These are phyloP conservation scores for Chloropicon primus DNA, from an alignment of 139 green algal species.

Conservation along the genomic window DNA sequence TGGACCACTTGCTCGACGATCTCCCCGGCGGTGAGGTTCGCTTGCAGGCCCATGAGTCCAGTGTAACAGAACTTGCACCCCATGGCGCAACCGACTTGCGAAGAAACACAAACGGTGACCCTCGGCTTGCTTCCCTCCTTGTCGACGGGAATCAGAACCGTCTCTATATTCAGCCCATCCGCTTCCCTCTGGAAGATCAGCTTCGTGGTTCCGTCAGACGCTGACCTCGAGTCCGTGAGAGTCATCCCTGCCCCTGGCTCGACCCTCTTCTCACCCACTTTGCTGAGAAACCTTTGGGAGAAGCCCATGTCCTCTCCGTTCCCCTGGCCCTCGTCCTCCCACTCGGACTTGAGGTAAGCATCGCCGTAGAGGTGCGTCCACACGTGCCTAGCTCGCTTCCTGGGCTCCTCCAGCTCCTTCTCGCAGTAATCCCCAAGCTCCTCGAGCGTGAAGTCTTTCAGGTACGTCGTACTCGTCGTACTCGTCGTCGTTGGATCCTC, in stretches of 20 bases:
- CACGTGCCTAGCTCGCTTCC: constrained; percentile 1
- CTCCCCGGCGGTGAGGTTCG: constrained; percentile 22
- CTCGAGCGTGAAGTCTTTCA: constrained; percentile 1
- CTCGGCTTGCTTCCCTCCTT: background rate
- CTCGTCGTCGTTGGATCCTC: too few relatives aligned
- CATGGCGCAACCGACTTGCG: constrained; percentile 25
- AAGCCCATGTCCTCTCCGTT: constrained; percentile 7
- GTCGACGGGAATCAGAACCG: constrained; percentile 25
- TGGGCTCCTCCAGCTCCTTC: constrained; percentile 7
- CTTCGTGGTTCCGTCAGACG: constrained; percentile 20
- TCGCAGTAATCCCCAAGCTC: constrained; percentile 7
- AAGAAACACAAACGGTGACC: constrained; percentile 13
- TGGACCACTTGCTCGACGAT: constrained; percentile 26
- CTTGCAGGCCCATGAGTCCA: constrained; percentile 21
- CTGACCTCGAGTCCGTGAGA: constrained; percentile 12
- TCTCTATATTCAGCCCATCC: constrained; percentile 18
- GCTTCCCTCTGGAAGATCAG: background rate
- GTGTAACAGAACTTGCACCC: constrained; percentile 32
- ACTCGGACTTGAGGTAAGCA: background rate
- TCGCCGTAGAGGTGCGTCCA: constrained; percentile 20
- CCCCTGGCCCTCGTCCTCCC: constrained; percentile 3
- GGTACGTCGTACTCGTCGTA: background rate
- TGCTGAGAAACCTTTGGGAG: background rate
- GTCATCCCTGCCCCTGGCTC: background rate
- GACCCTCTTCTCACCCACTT: background rate